Evolutionary conservation across 208 protist genomes (phyloP).

Genomic region (Wallacemonas sp.): DNA sequence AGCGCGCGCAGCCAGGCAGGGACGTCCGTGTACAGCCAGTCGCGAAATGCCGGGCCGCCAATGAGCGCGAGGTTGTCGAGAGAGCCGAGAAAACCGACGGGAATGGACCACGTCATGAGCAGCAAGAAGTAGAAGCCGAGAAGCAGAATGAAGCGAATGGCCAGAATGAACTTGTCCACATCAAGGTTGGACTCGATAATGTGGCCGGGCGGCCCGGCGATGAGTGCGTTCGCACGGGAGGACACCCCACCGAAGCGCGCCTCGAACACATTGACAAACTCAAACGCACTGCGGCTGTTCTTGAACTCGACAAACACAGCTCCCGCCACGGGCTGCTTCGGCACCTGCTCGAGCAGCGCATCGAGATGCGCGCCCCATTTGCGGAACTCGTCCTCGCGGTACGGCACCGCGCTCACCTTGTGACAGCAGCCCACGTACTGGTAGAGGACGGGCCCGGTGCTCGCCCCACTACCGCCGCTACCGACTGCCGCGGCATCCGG

Average conservation of each 20-base stretch:
- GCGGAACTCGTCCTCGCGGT: constrained; percentile 48
- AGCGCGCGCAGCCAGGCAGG: constrained; percentile 45
- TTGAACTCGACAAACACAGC: constrained; percentile 77
- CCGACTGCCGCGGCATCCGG: not conserved
- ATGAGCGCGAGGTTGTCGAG: constrained; percentile 65
- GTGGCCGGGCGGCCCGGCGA: constrained; percentile 67
- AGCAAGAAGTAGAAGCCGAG: constrained; percentile 54
- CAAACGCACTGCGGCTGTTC: constrained; percentile 59
- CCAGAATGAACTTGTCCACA: constrained; percentile 39
- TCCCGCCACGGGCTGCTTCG: constrained; percentile 33
- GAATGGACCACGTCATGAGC: constrained; percentile 73
- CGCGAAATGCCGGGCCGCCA: constrained; percentile 42
- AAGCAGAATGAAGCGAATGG: constrained; percentile 50
- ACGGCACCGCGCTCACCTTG: constrained; percentile 53
- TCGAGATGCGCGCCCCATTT: constrained; percentile 42
- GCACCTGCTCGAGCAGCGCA: constrained; percentile 40
- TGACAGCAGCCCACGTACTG: constrained; percentile 45
- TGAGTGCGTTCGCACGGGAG: constrained; percentile 45
- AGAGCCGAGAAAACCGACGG: constrained; percentile 75
- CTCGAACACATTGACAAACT: constrained; percentile 77
- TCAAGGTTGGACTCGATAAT: constrained; percentile 73
- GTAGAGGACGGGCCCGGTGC: constrained; percentile 27
- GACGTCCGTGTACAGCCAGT: constrained; percentile 34
- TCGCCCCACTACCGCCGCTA: not conserved
- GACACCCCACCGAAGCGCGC: constrained; percentile 37